Base-by-base conservation (phyloP, 768 basidiomycete species). In the Lactarius deliciosus region DNA sequence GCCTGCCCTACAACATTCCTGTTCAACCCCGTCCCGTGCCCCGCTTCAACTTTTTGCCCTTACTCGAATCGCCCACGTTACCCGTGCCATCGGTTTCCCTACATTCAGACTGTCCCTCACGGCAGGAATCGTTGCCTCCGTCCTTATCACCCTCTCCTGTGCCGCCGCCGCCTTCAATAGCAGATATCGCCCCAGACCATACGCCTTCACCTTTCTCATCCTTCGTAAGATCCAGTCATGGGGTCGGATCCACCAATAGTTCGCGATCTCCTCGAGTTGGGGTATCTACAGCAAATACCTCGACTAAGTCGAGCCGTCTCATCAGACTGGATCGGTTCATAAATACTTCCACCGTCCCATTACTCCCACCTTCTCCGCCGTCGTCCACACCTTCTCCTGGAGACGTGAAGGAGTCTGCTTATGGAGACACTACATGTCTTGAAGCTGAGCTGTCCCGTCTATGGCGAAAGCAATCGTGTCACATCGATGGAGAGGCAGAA, bases 11-110 rank as follows among this genome's bases (percentile, higher is more conserved):
- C 13, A 68, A 68, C 28, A 68, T 68, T 32, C 66, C 66, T 11
- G 50, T 50, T 8, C 54, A 59, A 30, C 63, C 64, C 9, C 70
- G 68, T 38, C 60, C 64, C 22, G 22, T 53, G 28, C 62, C 70
- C 8, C 68, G 68, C 45, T 70, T 70, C 50, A 47, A 65, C 13
- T 70, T 70, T 50, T 43, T 70, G 18, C 70, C 70, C 43, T 47
- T 70, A 8, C 64, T 70, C 16, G 70, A 70, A 7, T 57, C 63
- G 15, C 41, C 63, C 8, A 25, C 60, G 9, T 22, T 54, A 15
- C 16, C 66, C 13, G 36, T 32, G 5, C 25, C 32, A 20, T 43
- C 57, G 5, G 36, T 53, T 20, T 43, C 20, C 7, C 53, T 43
- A 30, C 6, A 36, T 16, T n/a, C 54, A 30, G 28, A 57, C 6